Base-by-base conservation (phyloP, 179 eudicot species). In the Beta corolliflora region DNA sequence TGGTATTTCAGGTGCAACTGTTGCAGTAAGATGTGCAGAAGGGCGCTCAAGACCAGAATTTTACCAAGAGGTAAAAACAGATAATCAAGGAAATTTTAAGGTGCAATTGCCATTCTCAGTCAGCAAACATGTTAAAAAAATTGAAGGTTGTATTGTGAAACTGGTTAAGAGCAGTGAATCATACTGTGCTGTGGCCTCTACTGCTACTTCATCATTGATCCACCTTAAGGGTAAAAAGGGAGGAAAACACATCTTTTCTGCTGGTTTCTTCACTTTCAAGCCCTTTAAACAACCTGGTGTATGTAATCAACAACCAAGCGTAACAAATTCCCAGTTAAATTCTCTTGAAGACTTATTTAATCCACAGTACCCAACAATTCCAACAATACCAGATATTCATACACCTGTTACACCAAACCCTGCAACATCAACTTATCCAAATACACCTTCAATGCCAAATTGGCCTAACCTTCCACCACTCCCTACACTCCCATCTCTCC, bases 241-340 rank as follows among this genome's bases (percentile, higher is more conserved):
- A 31, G 85, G 85, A 21, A 84, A 73, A 50, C 94, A 85, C 81
- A 80, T 92, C 48, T 94, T 86, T 85, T 94, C 99, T 16, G 94
- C 97, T 36, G 97, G 97, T 6, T 88, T 87, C 79, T 89, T 93
- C 89, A 90, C 94, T 21, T 94, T 95, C 87, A 95, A 90, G 86
- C 97, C 97, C 19, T 73, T 84, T 0, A 88, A 86, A 55, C 90
- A 90, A 56, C 99, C 94, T 1, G 77, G 75, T 11, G 50, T 89
- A 13, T 95, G 99, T 73, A 85, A 81, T 80, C 92, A 90, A 82
- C 87, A 88, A 63, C 91, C 91, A 21, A 87, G 75, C 54, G 36
- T 77, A 44, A 60, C 81, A 21, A 77, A 68, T 31, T 73, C 72
- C 12, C 78, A 78, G 50, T 29, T 79, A 66, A 66, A 66, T 46